phyloP scores from a whole-genome alignment of 1,284 basidiomycete genomes.

The Dichomitus squalens region DNA sequence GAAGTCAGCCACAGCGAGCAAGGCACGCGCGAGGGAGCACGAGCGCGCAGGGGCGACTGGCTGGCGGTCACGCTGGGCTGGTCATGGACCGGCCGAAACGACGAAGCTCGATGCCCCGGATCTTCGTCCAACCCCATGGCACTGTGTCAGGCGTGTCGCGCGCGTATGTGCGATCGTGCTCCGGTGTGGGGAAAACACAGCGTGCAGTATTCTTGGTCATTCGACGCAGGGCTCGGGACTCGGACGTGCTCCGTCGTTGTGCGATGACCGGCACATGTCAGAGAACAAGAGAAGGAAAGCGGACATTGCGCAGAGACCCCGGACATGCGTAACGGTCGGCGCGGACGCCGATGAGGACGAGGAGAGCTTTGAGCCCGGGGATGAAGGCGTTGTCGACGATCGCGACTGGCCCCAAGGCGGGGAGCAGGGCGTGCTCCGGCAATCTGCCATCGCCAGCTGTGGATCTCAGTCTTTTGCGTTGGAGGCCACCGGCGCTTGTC shows the following conservation, averaged over 20 bases:
- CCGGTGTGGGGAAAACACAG: neutral
- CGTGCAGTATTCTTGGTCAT: neutral
- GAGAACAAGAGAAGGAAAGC: neutral
- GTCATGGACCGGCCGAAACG: conserved; percentile 20
- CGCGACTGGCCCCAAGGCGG: neutral
- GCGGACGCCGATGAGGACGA: neutral
- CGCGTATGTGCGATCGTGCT: conserved; percentile 7
- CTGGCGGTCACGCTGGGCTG: conserved; percentile 16
- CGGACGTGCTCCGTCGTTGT: neutral
- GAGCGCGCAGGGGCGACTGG: conserved; percentile 12
- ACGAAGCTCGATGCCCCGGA: conserved; percentile 10
- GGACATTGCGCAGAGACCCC: neutral
- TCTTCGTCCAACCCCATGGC: conserved; percentile 15
- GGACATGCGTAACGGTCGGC: neutral
- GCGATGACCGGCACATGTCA: conserved; percentile 1
- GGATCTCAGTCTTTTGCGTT: neutral
- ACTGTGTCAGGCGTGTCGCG: neutral
- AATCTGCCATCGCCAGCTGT: conserved; percentile 6
- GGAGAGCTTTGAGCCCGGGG: neutral
- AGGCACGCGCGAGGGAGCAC: neutral
- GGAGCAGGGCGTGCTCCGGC: neutral
- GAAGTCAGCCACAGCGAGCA: no score
- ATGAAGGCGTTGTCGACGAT: neutral
- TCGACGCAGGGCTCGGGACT: neutral
- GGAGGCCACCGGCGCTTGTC: conserved; percentile 11